Conservation (phyloP, 345 rosid genomes). For the Lenwebbia sp. region DNA sequence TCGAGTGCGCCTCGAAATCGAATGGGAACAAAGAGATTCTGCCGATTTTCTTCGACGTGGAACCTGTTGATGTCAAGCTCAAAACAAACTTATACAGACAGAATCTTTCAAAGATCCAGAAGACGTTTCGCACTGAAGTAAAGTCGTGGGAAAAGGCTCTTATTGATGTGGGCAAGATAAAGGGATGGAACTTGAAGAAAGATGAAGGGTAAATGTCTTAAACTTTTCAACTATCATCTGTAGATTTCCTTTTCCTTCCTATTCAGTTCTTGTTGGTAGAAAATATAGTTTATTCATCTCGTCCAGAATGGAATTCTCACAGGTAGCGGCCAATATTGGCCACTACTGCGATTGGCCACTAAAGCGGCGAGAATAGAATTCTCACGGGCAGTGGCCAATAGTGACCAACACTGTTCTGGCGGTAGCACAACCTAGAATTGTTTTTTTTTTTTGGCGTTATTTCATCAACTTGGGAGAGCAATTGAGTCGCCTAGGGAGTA, state of each 20-base stretch:
- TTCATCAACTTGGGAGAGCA: neutral
- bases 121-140: fast-evolving
- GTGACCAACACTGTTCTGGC: neutral
- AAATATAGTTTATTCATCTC: neutral
- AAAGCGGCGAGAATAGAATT: neutral
- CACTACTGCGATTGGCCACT: neutral
- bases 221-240: fast-evolving
- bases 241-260: neutral
- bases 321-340: neutral
- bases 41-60: too few species aligned
- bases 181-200: neutral
- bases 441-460: neutral
- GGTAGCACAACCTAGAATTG: too few species aligned
- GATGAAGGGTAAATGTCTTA: neutral
- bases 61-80: too few species aligned
- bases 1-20: too few species aligned
- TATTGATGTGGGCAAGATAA: neutral
- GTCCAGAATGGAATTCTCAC: too few species aligned
- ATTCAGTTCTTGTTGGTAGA: neutral
- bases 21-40: too few species aligned
- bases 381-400: neutral
- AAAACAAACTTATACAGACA: too few species aligned
- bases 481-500: neutral
- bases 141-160: neutral
- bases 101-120: neutral